A percentile compares a stretch with the other conserved stretches of the same genome.
Evolutionary conservation across 345 rosid species (phyloP).

Genomic region (Rhizophora mangle): DNA sequence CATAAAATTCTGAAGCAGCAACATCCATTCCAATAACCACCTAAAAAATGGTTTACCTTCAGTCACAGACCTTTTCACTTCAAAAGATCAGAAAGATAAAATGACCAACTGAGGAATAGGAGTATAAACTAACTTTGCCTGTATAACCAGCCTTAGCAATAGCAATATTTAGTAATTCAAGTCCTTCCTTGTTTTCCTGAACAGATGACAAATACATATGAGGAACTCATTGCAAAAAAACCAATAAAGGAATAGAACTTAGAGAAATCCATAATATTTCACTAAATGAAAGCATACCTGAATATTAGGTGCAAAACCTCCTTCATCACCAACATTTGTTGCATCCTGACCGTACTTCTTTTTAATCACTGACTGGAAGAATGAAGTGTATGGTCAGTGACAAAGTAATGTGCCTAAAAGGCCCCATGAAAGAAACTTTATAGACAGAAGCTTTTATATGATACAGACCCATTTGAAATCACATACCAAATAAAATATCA

Average conservation of each 20-base stretch:
- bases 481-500: not conserved
- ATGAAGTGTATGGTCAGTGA: not conserved
- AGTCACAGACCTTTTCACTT: not conserved
- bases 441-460: not conserved
- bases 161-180: constrained; percentile 67
- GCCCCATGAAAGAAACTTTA: not conserved
- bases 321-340: constrained; percentile 97
- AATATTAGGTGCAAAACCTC: constrained; percentile 97
- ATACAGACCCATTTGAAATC: not conserved
- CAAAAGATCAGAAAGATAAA: not conserved
- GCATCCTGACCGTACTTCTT: constrained; percentile 99
- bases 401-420: not conserved
- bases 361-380: constrained; percentile 60
- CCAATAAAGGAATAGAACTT: not conserved
- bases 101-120: not conserved
- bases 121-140: constrained; percentile 35
- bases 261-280: not conserved
- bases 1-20: constrained; percentile 74
- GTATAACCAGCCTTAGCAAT: constrained; percentile 66
- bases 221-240: not conserved
- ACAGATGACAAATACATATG: not conserved
- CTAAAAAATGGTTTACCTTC: constrained; percentile 18
- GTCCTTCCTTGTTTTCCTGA: constrained; percentile 70
- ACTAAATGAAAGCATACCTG: constrained; percentile 39
- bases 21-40: constrained; percentile 76